Conservation (phyloP, 192 early-diverging fungal genomes). For the Diversispora epigaea region DNA sequence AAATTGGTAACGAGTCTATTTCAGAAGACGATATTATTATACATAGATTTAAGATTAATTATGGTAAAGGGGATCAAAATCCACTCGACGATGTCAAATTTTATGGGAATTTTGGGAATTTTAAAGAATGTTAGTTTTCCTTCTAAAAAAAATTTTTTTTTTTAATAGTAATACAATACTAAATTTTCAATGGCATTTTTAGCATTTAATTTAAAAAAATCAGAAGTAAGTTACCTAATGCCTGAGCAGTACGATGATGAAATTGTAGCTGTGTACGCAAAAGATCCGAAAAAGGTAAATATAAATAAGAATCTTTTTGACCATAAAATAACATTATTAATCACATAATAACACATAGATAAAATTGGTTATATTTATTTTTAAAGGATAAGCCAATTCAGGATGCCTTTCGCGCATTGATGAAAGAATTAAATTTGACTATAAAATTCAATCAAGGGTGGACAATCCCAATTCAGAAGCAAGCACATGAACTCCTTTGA, state of each 20-base stretch:
- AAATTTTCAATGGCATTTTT: conserved; percentile 18
- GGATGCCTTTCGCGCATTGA: not conserved
- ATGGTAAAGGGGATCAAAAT: conserved; percentile 80
- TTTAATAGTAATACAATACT: not conserved
- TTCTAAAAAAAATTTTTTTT: not conserved
- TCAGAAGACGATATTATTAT: conserved; percentile 72
- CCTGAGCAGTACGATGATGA: conserved; percentile 71
- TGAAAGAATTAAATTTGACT: not conserved
- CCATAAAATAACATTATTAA: not conserved
- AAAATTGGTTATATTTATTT: not conserved
- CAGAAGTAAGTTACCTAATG: conserved; percentile 69
- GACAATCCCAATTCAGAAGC: no score
- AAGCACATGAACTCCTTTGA: no score
- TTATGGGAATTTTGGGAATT: conserved; percentile 45
- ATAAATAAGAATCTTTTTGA: not conserved
- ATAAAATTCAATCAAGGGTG: not conserved
- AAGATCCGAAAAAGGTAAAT: conserved; percentile 54
- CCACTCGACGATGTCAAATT: conserved; percentile 85
- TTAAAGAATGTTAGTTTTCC: not conserved
- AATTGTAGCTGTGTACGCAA: conserved; percentile 62
- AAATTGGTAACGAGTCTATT: conserved; percentile 55
- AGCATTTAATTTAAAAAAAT: conserved; percentile 66
- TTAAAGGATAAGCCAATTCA: not conserved
- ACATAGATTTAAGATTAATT: conserved; percentile 69
- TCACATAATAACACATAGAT: not conserved